Evolutionary conservation across 139 green algal species (phyloP).

Genomic region (Tetraselmis striata): DNA sequence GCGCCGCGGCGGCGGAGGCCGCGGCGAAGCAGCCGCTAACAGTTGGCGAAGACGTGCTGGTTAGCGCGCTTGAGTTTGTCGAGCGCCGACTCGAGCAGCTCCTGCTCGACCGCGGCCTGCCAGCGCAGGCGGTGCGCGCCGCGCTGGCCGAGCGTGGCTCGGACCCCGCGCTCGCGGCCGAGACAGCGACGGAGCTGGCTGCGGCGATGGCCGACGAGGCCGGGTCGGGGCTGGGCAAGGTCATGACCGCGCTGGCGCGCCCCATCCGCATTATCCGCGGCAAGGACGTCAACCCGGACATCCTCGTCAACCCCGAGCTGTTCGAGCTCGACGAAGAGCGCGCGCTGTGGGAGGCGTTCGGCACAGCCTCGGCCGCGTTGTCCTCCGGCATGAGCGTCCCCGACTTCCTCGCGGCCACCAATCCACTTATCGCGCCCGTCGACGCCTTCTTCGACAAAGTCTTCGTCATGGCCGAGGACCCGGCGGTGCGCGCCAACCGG

Average conservation of each 20-base stretch:
- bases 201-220: constrained; percentile 29
- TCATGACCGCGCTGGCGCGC: constrained; percentile 72
- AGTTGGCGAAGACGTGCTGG: constrained; percentile 39
- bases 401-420: constrained; percentile 53
- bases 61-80: constrained; percentile 57
- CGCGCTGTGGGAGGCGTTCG: constrained; percentile 49
- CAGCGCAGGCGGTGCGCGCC: constrained; percentile 61
- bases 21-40: constrained; percentile 69
- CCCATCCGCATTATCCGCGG: constrained; percentile 80
- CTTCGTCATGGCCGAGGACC: constrained; percentile 53
- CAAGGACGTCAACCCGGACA: constrained; percentile 59
- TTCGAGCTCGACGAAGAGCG: constrained; percentile 79
- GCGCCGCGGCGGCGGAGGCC: constrained; percentile 38
- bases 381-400: constrained; percentile 28
- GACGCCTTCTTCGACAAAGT: constrained; percentile 91
- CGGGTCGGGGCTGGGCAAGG: constrained; percentile 43
- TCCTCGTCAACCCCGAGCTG: constrained; percentile 40
- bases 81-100: constrained; percentile 84
- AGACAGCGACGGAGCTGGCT: constrained; percentile 61
- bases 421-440: constrained; percentile 58
- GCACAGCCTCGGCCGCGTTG: constrained; percentile 16
- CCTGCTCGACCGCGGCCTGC: constrained; percentile 64
- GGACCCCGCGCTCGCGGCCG: constrained; percentile 63
- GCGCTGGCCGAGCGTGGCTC: constrained; percentile 73
- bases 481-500: constrained; percentile 65